phyloP scores from a whole-genome alignment of 768 basidiomycete species.

The Leccinum arenicola region DNA sequence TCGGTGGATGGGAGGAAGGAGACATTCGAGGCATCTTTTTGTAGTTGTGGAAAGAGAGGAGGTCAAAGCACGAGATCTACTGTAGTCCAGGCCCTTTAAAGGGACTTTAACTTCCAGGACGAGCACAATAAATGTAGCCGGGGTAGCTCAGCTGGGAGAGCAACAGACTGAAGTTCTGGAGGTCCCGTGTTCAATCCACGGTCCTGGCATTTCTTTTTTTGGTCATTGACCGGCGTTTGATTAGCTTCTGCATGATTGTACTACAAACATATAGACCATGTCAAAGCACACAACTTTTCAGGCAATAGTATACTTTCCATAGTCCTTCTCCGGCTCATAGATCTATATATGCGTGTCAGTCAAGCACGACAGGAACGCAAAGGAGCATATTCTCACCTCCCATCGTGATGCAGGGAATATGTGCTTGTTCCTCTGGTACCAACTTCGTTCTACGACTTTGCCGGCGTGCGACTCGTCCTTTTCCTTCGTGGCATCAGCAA shows the following conservation, averaged over 20 bases:
- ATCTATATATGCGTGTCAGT: conserved; percentile 44
- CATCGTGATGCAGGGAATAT: conserved; percentile 96
- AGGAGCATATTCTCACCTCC: conserved; percentile 57
- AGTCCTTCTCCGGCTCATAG: conserved; percentile 92
- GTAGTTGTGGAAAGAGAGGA: neutral
- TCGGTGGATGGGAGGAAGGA: neutral
- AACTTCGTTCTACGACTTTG: conserved; percentile 95
- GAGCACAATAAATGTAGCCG: conserved; percentile 31
- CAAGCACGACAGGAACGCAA: neutral
- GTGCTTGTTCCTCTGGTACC: conserved; percentile 95
- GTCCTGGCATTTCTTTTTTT: conserved; percentile 42
- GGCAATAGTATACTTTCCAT: conserved; percentile 86
- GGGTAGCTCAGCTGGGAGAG: conserved; percentile 75
- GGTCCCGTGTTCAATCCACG: conserved; percentile 58
- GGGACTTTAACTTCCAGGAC: neutral
- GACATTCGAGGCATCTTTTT: conserved; percentile 1
- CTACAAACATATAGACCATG: neutral
- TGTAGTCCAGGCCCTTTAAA: neutral
- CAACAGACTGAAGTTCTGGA: conserved; percentile 69
- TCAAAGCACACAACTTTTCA: conserved; percentile 17
- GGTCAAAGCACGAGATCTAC: conserved; percentile 4
- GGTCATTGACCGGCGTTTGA: neutral
- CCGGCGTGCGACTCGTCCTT: conserved; percentile 99
- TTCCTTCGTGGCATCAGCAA: conserved; percentile 93
- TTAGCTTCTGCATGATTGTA: too few species aligned